Conservation (phyloP, 2,329 filamentous ascomycete genomes). For the Diaporthe sp. region DNA sequence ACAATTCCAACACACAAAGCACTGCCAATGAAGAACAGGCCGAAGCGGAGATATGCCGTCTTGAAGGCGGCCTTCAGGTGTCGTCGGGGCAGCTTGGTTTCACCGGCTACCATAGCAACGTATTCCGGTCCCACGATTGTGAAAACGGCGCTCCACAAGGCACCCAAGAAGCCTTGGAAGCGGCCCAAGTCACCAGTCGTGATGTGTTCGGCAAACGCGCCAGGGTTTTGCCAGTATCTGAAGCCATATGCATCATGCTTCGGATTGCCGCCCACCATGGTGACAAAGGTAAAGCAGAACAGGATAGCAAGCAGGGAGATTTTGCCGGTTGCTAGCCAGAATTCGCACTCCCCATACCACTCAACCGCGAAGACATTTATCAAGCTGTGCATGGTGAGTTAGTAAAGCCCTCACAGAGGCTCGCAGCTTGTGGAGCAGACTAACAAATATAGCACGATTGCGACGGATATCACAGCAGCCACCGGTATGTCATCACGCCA, state of each 20-base stretch:
- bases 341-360: constrained; percentile 80
- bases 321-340: constrained; percentile 75
- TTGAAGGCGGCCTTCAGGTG: constrained; percentile 80
- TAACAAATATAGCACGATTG: constrained; percentile 71
- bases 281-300: constrained; percentile 82
- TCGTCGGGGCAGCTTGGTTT: constrained; percentile 73
- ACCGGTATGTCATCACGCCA: constrained; percentile 61
- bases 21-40: constrained; percentile 79
- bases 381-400: constrained; percentile 44
- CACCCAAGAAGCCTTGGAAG: constrained; percentile 79
- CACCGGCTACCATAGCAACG: constrained; percentile 77
- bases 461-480: constrained; percentile 68
- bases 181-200: constrained; percentile 73
- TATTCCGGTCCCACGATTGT: constrained; percentile 78
- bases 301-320: constrained; percentile 76
- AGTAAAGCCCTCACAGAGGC: not conserved
- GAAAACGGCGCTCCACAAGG: constrained; percentile 75
- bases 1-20: constrained; percentile 77
- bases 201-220: constrained; percentile 73
- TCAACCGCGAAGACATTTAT: constrained; percentile 77
- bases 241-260: constrained; percentile 78
- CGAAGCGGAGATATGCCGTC: constrained; percentile 80
- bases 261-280: constrained; percentile 85
- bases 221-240: constrained; percentile 74
- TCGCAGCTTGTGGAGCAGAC: constrained; percentile 44